Conservation (phyloP, 192 early-diverging fungal genomes). For the Globomyces pollinis-pini region DNA sequence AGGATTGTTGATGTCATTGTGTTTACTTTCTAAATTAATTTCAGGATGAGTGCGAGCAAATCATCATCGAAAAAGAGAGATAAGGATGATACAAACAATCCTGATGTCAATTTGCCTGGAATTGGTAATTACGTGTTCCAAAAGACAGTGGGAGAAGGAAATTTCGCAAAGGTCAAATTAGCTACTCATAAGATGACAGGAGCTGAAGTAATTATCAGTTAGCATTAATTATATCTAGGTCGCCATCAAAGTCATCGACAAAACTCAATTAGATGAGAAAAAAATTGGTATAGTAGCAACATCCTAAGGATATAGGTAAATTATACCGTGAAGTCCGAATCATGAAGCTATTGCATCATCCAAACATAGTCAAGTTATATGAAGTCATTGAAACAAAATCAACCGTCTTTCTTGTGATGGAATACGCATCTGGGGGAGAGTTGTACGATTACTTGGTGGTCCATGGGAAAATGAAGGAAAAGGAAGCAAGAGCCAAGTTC, state of each 20-base stretch:
- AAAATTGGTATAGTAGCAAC: conserved; percentile 35
- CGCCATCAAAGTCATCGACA: conserved; percentile 61
- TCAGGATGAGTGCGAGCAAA: too few species aligned
- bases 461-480: conserved; percentile 69
- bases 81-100: conserved; percentile 52
- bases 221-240: conserved; percentile 32
- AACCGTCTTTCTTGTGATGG: conserved; percentile 92
- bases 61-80: conserved; percentile 27
- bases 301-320: conserved; percentile 18
- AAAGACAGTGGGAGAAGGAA: conserved; percentile 94
- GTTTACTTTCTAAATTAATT: too few species aligned
- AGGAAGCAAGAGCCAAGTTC: conserved; percentile 54
- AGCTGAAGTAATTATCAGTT: conserved; percentile 27
- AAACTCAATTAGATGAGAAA: conserved; percentile 52
- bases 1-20: too few species aligned
- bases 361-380: conserved; percentile 79
- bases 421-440: conserved; percentile 87
- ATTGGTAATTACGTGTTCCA: conserved; percentile 84
- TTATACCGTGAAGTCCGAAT: conserved; percentile 59
- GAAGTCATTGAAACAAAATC: conserved; percentile 84
- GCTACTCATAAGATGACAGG: conserved; percentile 67
- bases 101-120: conserved; percentile 34
- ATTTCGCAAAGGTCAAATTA: conserved; percentile 97
- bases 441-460: conserved; percentile 91
- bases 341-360: conserved; percentile 70